Evolutionary conservation across 257 asterid genomes (phyloP).

Genomic region (Asclepias syriaca): DNA sequence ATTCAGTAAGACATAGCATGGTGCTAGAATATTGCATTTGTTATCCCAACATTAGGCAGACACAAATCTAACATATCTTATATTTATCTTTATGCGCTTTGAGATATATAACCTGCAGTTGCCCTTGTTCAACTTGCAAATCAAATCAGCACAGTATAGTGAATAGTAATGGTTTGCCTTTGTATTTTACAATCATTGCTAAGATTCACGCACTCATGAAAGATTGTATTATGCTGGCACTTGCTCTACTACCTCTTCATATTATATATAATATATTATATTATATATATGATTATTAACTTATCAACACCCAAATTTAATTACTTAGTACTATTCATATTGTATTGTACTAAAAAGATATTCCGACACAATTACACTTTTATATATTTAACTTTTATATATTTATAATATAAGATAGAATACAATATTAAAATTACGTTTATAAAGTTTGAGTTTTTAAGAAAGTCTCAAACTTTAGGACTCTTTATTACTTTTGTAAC

Average conservation of each 20-base stretch:
- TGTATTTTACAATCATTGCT: background rate
- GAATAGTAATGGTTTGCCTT: background rate
- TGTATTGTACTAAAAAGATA: too few relatives aligned
- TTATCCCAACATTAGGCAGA: background rate
- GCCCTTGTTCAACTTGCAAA: background rate
- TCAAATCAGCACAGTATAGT: background rate
- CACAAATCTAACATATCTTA: background rate
- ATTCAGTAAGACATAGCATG: background rate
- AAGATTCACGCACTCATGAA: background rate
- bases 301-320: too few relatives aligned
- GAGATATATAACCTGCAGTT: background rate
- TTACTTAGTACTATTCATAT: background rate
- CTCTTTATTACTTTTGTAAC: background rate
- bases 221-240: background rate
- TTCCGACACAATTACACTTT: too few relatives aligned
- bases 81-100: background rate
- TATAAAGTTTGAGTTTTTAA: too few relatives aligned
- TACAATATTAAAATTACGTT: too few relatives aligned
- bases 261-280: background rate
- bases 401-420: too few relatives aligned
- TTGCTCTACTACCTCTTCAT: background rate
- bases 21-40: background rate
- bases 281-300: too few relatives aligned
- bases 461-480: too few relatives aligned
- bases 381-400: too few relatives aligned